Base-by-base conservation (phyloP, 441 rosid genomes). In the Populus tomentosa region DNA sequence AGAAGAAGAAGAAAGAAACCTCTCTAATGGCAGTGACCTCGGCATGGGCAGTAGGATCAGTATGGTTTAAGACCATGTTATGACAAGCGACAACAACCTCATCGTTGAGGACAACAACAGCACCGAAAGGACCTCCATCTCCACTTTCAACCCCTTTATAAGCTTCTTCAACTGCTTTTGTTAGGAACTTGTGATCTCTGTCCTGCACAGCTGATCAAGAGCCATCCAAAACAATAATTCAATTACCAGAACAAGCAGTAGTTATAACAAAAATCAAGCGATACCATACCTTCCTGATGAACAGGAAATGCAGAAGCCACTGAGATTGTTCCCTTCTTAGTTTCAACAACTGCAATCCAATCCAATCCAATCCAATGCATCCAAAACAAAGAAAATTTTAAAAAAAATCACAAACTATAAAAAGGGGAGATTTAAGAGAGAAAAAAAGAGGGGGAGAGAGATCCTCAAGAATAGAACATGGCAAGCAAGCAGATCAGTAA, bases 61-160 rank as follows among this genome's bases (percentile, higher is more conserved):
- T 70, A 21, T 70, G 13, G 3, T 21, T 70, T 26, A 21, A 23
- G 16, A 69, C 53, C 72, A 69, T 36, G 72, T 35, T 69, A 24
- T 69, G 72, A 38, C 56, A 38, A 40, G 28, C 38, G 56, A 38
- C 72, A 36, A 69, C 56, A 13, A 70, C 59, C 56, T 70, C 72
- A 38, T 21, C n/a, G 13, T 70, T 70, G 26, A 13, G 59, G 2
- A 70, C 72, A 14, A 70, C 56, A 70, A 70, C 72, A 23, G 56
- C 72, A 69, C 72, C 72, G 23, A 69, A 69, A 10, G 72, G 72
- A 36, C 72, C 56, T 20, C 72, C 72, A 38, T 70, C 72, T 42
- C 72, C 72, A 13, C 20, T 38, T 23, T 70, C 59, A n/a, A 70
- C 72, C 2, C 38, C 72, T 69, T 38, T 69, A 40, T 69, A 69